Evolutionary conservation across 306 rosid species (phyloP), one percentile per base, ranked within the genome.

Genomic region (Heteromeles arbutifolia): DNA sequence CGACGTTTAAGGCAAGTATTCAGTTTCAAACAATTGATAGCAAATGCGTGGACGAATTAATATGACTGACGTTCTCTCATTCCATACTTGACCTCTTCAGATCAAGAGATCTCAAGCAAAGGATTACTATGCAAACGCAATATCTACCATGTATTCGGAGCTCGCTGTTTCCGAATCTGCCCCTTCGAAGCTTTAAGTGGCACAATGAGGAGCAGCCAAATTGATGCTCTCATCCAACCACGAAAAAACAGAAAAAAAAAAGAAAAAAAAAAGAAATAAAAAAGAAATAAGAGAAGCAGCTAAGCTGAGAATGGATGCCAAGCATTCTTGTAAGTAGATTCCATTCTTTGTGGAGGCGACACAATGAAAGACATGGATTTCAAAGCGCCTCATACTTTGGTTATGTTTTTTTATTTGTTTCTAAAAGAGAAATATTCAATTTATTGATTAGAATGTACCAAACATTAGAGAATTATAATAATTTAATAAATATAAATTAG

Each of bases 31-130:
- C 39, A 50, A 19, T 53, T 48, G 54, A 31, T 34, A 11, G 52
- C 37, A 22, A 44, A 59, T 56, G 66, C 50, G 1, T 57, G 56
- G 65, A 61, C 48, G n/a, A 32, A 69, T 32, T 25, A 43, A 65
- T 32, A 62, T 54, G 63, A 45, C 50, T 39, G 4, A 73, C 73
- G 66, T 34, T 52, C 68, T 67, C 54, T 72, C 50, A 80, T 53
- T 59, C 19, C 65, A 12, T 59, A 11, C 50, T 65, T 12, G 50
- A 54, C 68, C 73, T 73, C 53, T 45, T 54, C 88, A 96, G 99
- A 56, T 96, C 76, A 96, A 96, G 83, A 96, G 99, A 82, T 87
- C 96, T 83, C 98, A 90, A 84, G 98, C 98, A 0, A 92, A 90
- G 86, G 91, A 92, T 56, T 88, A 84, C 80, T 96, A 88, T 28